Percentiles rank a stretch among this genome's conserved stretches.
Conservation (phyloP, 2,329 filamentous ascomycete species). For the Fusarium mangiferae region DNA sequence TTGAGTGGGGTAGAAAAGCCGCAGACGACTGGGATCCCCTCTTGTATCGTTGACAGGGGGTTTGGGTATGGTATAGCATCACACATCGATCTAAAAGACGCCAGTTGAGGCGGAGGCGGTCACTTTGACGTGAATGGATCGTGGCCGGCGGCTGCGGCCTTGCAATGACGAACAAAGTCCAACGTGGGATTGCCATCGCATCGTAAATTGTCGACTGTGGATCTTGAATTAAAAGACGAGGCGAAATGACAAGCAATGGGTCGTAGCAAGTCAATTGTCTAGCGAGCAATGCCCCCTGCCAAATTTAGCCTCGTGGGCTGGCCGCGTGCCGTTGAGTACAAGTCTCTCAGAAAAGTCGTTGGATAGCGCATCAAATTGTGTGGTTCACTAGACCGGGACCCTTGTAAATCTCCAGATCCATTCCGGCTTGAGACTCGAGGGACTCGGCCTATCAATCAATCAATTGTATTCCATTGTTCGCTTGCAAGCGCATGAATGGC, state of each 20-base stretch:
- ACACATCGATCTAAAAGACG: conserved; percentile 19
- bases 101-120: conserved; percentile 31
- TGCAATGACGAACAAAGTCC: conserved; percentile 31
- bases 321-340: conserved; percentile 42
- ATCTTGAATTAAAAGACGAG: conserved; percentile 21
- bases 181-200: conserved; percentile 27
- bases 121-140: conserved; percentile 38
- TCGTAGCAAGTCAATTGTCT: conserved; percentile 35
- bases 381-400: conserved; percentile 36
- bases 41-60: conserved; percentile 20
- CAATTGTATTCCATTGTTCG: conserved; percentile 23
- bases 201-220: conserved; percentile 24
- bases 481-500: conserved; percentile 30
- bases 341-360: conserved; percentile 37
- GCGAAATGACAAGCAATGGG: conserved; percentile 20
- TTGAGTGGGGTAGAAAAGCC: conserved; percentile 36
- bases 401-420: conserved; percentile 40
- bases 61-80: conserved; percentile 12
- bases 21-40: conserved; percentile 39
- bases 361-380: conserved; percentile 36
- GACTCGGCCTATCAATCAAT: conserved; percentile 37
- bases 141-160: conserved; percentile 30
- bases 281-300: conserved; percentile 39
- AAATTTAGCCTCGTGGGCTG: conserved; percentile 45
- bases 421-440: conserved; percentile 27